A percentile compares a stretch with the other conserved stretches of the same genome.
phyloP scores from a whole-genome alignment of 208 protist genomes.

The Leishmania aethiopica region DNA sequence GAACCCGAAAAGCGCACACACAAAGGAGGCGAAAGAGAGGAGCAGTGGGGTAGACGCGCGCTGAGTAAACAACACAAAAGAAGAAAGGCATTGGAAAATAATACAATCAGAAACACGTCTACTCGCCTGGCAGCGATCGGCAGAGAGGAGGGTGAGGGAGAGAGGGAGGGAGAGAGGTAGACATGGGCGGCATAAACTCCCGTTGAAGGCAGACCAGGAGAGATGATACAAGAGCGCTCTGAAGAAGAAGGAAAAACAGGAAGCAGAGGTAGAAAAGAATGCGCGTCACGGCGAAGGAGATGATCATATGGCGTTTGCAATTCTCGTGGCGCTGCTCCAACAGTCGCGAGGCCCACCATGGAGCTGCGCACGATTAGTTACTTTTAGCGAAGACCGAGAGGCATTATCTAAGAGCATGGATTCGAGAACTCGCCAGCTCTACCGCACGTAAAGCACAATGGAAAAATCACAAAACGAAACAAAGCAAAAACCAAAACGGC shows the following conservation, averaged over 20 bases:
- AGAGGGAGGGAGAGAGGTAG: slow-evolving; percentile 6
- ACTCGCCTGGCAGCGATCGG: background rate
- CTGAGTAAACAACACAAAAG: no score
- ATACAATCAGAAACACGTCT: background rate
- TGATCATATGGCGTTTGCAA: background rate
- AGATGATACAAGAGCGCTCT: background rate
- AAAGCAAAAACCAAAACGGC: background rate
- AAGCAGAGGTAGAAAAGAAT: background rate
- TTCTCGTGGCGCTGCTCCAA: background rate
- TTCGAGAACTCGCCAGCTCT: background rate
- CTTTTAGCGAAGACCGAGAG: background rate
- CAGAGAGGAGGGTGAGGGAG: background rate
- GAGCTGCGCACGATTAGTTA: background rate
- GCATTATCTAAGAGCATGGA: background rate
- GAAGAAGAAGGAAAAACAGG: background rate
- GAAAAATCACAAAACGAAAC: background rate
- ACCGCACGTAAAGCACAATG: background rate
- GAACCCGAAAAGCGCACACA: background rate
- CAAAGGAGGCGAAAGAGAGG: background rate
- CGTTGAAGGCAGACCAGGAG: background rate
- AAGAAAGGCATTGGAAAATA: background rate
- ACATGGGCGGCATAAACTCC: background rate
- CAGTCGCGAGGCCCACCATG: background rate
- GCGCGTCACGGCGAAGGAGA: background rate
- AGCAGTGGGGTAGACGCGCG: background rate